Conservation (phyloP, 495 filamentous ascomycete species). For the Hyaloscypha finlandica region DNA sequence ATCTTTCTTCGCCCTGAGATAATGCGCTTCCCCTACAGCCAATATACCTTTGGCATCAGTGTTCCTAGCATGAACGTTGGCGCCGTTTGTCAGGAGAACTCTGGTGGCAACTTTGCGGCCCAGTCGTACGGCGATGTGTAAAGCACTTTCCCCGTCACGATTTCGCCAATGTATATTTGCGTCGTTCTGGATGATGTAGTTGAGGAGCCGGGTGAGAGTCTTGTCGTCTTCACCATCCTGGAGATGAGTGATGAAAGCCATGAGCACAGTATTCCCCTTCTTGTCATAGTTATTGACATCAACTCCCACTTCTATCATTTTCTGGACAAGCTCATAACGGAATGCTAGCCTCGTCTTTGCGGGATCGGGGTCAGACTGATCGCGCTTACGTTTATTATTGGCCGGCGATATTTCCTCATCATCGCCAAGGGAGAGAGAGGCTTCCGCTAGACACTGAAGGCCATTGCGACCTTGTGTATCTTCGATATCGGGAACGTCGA, state of each 20-base stretch:
- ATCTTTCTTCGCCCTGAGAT: constrained; percentile 14
- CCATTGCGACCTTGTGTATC: constrained; percentile 48
- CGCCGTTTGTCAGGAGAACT: constrained; percentile 43
- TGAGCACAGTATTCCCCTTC: constrained; percentile 44
- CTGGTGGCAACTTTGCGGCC: constrained; percentile 47
- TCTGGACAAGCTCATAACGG: constrained; percentile 37
- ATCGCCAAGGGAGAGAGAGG: constrained; percentile 30
- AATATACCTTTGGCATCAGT: constrained; percentile 14
- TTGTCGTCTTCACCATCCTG: constrained; percentile 40
- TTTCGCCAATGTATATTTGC: constrained; percentile 44
- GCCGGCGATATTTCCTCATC: background rate
- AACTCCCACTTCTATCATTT: constrained; percentile 37
- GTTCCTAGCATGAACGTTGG: constrained; percentile 39
- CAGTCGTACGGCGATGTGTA: constrained; percentile 46
- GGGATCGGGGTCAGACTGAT: constrained; percentile 27
- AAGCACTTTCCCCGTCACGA: constrained; percentile 45
- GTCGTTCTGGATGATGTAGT: constrained; percentile 30
- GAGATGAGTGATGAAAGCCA: constrained; percentile 46
- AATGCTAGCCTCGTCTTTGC: constrained; percentile 2
- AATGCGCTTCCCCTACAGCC: constrained; percentile 9
- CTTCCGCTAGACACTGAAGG: constrained; percentile 52
- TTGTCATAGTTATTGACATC: constrained; percentile 48
- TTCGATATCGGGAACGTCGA: constrained; percentile 35
- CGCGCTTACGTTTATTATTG: constrained; percentile 33
- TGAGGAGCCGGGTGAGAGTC: constrained; percentile 36